Conservation (phyloP, 768 basidiomycete species). For the Porpolomopsis calyptriformis region DNA sequence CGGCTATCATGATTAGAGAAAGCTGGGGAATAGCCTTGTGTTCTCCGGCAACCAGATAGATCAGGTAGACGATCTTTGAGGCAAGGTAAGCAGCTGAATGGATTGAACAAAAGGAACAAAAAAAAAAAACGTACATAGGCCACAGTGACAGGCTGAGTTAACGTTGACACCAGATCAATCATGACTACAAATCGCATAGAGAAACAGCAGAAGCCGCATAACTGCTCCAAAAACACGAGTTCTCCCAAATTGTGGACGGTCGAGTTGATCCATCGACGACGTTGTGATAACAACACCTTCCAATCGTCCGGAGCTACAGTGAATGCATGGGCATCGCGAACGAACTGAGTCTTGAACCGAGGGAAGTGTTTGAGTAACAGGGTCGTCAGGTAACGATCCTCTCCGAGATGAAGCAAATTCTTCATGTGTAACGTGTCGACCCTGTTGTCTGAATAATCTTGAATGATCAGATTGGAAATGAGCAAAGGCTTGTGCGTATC, state of each 20-base stretch:
- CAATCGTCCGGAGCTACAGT: conserved; percentile 96
- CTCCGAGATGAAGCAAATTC: conserved; percentile 93
- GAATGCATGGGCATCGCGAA: conserved; percentile 86
- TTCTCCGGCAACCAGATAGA: conserved; percentile 65
- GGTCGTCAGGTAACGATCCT: conserved; percentile 98
- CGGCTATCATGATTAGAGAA: conserved; percentile 86
- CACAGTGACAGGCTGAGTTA: conserved; percentile 78
- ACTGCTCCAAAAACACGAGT: conserved; percentile 79
- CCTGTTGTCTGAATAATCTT: conserved; percentile 91
- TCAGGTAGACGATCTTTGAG: conserved; percentile 71
- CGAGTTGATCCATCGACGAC: conserved; percentile 99
- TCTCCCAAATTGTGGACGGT: conserved; percentile 96
- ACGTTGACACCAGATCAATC: conserved; percentile 84
- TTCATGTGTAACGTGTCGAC: conserved; percentile 99
- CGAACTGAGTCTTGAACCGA: conserved; percentile 87
- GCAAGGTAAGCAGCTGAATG: conserved; percentile 11
- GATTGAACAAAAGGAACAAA: not conserved
- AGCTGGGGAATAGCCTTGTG: conserved; percentile 63
- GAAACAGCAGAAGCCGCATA: conserved; percentile 98
- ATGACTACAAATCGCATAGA: conserved; percentile 98
- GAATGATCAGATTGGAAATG: conserved; percentile 81
- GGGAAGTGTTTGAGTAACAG: conserved; percentile 94
- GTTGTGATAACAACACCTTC: conserved; percentile 87
- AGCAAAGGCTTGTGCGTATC: conserved; percentile 94
- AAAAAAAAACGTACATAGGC: conserved; percentile 60